phyloP scores from a whole-genome alignment of 1,284 basidiomycete genomes.

The Ceratobasidium sp. region DNA sequence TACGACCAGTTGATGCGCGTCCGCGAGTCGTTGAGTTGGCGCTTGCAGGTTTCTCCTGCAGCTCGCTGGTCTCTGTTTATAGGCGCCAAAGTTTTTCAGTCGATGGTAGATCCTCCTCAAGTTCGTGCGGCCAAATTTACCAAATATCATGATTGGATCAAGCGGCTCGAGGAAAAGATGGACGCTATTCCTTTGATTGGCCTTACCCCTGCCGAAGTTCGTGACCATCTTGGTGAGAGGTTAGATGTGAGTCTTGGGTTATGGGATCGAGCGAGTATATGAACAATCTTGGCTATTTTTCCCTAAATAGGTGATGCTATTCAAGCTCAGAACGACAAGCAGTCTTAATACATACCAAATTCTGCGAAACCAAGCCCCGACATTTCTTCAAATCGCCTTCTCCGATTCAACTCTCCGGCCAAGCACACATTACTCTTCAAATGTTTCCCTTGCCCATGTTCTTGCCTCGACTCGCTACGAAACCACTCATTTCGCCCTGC shows the following conservation, averaged over 20 bases:
- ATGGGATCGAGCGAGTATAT: background rate
- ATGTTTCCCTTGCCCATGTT: background rate
- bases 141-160: background rate
- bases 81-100: constrained; percentile 13
- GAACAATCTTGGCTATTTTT: background rate
- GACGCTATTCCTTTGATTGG: background rate
- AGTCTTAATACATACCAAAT: constrained; percentile 1
- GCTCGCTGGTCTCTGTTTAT: constrained; percentile 18
- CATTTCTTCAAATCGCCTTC: constrained; percentile 21
- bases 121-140: background rate
- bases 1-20: background rate
- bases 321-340: background rate
- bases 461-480: constrained; percentile 17
- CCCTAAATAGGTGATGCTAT: background rate
- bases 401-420: constrained; percentile 33
- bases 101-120: background rate
- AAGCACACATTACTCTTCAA: background rate
- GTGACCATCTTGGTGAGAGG: background rate
- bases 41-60: constrained; percentile 9
- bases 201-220: background rate
- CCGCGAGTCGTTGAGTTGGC: constrained; percentile 8
- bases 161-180: constrained; percentile 1
- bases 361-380: constrained; percentile 5
- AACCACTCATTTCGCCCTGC: constrained; percentile 4
- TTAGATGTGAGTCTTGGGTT: constrained; percentile 15